These are phyloP conservation scores for Solanum medicagineum DNA, from an alignment of 257 asterid genomes.

Conservation along the genomic window DNA sequence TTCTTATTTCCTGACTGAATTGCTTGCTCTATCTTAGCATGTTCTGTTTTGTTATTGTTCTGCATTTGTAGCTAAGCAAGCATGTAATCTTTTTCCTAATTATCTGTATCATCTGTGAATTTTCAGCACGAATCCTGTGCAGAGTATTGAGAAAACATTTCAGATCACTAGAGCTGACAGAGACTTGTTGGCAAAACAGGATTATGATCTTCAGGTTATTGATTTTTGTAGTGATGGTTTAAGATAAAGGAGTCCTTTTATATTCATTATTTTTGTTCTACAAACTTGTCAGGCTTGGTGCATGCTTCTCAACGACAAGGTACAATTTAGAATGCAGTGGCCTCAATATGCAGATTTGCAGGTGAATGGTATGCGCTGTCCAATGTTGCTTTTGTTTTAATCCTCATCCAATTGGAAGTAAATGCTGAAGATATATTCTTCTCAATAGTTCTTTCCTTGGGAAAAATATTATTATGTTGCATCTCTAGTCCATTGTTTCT, in stretches of 20 bases:
- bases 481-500: neutral
- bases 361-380: slow-evolving; percentile 63
- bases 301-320: slow-evolving; percentile 96
- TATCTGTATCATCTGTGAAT: neutral
- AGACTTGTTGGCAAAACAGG: slow-evolving; percentile 73
- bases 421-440: neutral
- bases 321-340: slow-evolving; percentile 93
- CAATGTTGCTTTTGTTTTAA: neutral
- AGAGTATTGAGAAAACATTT: slow-evolving; percentile 75
- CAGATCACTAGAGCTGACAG: slow-evolving; percentile 74
- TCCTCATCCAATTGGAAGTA: neutral
- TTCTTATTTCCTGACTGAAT: neutral
- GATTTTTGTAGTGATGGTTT: slow-evolving; percentile 3
- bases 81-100: neutral
- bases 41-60: neutral
- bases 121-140: slow-evolving; percentile 75
- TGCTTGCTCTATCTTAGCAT: neutral
- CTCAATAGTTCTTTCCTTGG: neutral
- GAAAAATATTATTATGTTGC: neutral
- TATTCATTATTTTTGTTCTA: neutral
- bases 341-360: slow-evolving; percentile 87
- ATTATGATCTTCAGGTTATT: slow-evolving; percentile 85
- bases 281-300: slow-evolving; percentile 67
- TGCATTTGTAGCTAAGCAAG: neutral
- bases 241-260: neutral